A percentile compares a stretch with the other conserved stretches of the same genome.
These are phyloP conservation scores for Durotheca rogersii DNA, from an alignment of 495 filamentous ascomycete species.

Conservation along the genomic window DNA sequence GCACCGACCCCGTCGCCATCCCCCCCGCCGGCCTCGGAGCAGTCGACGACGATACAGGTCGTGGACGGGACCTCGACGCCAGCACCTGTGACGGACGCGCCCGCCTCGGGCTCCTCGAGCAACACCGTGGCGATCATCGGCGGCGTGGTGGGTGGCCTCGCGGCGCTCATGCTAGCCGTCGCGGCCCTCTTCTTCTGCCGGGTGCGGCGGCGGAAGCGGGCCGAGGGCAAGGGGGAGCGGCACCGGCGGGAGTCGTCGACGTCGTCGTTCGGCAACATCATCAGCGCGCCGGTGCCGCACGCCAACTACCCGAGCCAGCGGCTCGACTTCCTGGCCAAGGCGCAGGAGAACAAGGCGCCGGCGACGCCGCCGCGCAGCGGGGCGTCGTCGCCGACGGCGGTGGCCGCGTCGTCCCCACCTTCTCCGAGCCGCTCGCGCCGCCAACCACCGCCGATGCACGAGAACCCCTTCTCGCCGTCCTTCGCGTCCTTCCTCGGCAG, in stretches of 20 bases:
- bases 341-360: too few relatives aligned
- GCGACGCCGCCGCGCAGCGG: slow-evolving; percentile 11
- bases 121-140: slow-evolving; percentile 35
- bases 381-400: slow-evolving; percentile 22
- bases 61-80: slow-evolving; percentile 14
- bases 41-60: neutral
- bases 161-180: slow-evolving; percentile 27
- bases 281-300: slow-evolving; percentile 45
- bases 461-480: slow-evolving; percentile 30
- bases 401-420: slow-evolving; percentile 3
- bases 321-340: slow-evolving; percentile 43
- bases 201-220: slow-evolving; percentile 27
- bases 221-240: slow-evolving; percentile 29
- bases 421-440: too few relatives aligned
- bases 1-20: slow-evolving; percentile 35
- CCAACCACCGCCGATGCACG: too few relatives aligned
- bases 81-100: slow-evolving; percentile 9
- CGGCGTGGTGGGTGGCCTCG: slow-evolving; percentile 34
- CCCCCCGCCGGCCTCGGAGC: slow-evolving; percentile 8
- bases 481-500: too few relatives aligned
- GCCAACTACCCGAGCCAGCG: slow-evolving; percentile 34
- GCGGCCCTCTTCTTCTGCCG: slow-evolving; percentile 21
- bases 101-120: slow-evolving; percentile 17
- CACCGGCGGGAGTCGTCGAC: slow-evolving; percentile 41
- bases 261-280: slow-evolving; percentile 48